These are phyloP conservation scores for Chamaecyparis obtusa DNA, from an alignment of 75 land plant species.

Conservation along the genomic window DNA sequence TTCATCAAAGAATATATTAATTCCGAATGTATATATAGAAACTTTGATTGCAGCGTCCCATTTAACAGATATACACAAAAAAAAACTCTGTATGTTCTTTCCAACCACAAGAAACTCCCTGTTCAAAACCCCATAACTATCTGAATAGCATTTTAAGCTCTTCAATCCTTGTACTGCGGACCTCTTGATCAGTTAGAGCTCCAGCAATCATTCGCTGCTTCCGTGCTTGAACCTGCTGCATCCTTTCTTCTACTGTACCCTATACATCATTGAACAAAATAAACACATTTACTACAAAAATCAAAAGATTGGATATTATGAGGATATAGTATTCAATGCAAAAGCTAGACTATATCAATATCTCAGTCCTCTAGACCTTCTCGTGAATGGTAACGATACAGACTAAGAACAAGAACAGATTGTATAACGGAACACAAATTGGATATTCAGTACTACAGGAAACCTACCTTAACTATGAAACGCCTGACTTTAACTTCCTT, in stretches of 20 bases:
- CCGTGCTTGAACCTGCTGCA: slow-evolving; percentile 91
- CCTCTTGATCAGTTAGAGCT: slow-evolving; percentile 90
- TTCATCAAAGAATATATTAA: background rate
- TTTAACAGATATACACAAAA: background rate
- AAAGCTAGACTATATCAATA: background rate
- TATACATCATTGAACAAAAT: slow-evolving; percentile 13
- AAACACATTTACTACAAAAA: background rate
- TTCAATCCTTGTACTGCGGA: slow-evolving; percentile 82
- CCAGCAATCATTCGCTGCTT: slow-evolving; percentile 91
- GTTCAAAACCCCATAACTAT: slow-evolving; percentile 14
- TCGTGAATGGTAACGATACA: background rate
- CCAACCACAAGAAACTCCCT: background rate
- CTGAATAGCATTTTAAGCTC: slow-evolving; percentile 93
- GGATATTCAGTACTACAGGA: background rate
- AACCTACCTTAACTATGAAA: slow-evolving; percentile 79
- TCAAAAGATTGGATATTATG: background rate
- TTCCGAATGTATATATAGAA: background rate
- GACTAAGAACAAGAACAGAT: background rate
- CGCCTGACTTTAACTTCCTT: slow-evolving; percentile 70
- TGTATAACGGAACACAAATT: background rate
- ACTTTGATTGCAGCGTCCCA: background rate
- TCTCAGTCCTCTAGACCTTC: background rate
- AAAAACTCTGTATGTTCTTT: background rate
- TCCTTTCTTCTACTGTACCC: slow-evolving; percentile 93
- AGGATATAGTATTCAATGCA: background rate